Evolutionary conservation across 2,329 filamentous ascomycete genomes (phyloP).

Genomic region (Didymella sp.): DNA sequence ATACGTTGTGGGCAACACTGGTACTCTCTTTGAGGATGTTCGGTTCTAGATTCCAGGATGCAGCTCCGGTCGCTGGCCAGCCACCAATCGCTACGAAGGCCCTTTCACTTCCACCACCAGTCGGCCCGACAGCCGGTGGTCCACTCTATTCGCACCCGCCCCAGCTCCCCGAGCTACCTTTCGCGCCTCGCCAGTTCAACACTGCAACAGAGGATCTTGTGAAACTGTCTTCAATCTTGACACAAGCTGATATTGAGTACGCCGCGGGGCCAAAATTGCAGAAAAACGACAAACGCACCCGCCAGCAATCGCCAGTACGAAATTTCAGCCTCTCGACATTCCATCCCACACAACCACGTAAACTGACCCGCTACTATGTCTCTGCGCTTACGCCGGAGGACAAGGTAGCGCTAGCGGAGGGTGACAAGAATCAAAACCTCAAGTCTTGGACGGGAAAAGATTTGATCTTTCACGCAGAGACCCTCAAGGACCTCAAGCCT

Average conservation of each 20-base stretch:
- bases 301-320: not conserved
- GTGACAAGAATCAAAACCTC: slow-evolving; percentile 31
- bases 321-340: not conserved
- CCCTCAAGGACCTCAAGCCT: slow-evolving; percentile 21
- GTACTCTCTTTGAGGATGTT: not conserved
- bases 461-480: slow-evolving; percentile 16
- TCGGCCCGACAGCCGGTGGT: not conserved
- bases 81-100: not conserved
- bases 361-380: slow-evolving; percentile 30
- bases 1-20: not conserved
- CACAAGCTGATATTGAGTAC: not conserved
- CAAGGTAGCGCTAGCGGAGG: slow-evolving; percentile 22
- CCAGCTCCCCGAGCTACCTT: not conserved
- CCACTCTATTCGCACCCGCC: not conserved
- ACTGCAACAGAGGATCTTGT: not conserved
- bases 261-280: not conserved
- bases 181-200: not conserved
- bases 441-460: slow-evolving; percentile 24
- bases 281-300: not conserved
- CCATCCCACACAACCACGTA: not conserved
- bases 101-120: slow-evolving; percentile 4
- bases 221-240: not conserved
- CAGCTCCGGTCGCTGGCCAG: not conserved
- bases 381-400: slow-evolving; percentile 28
- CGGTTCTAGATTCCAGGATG: not conserved